These are phyloP conservation scores for Fomitopsis serialis DNA, from an alignment of 768 basidiomycete species.

Conservation along the genomic window DNA sequence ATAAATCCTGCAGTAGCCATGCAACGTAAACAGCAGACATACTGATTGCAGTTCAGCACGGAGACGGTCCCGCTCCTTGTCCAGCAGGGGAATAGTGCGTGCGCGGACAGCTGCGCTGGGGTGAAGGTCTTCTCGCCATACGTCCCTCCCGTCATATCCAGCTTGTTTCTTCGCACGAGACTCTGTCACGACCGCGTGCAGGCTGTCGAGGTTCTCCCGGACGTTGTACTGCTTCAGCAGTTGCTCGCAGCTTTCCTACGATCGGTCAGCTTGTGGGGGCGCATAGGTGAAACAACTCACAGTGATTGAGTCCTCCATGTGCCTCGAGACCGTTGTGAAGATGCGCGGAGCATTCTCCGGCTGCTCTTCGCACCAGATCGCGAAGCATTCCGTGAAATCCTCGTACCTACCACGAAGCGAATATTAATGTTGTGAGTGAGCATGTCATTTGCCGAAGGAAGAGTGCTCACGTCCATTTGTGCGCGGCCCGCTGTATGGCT, in stretches of 20 bases:
- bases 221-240: conserved; percentile 66
- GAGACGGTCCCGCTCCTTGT: conserved; percentile 35
- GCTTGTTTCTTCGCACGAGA: conserved; percentile 51
- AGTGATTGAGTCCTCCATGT: conserved; percentile 62
- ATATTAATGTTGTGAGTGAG: not conserved
- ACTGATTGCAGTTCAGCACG: conserved; percentile 33
- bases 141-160: conserved; percentile 40
- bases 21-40: conserved; percentile 4
- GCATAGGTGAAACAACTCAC: conserved; percentile 10
- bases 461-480: conserved; percentile 47
- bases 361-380: conserved; percentile 33
- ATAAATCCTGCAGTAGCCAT: not conserved
- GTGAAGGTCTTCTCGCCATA: conserved; percentile 61
- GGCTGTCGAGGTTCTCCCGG: conserved; percentile 61
- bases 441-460: not conserved
- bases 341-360: conserved; percentile 28
- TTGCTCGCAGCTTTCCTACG: conserved; percentile 59
- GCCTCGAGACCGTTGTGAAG: conserved; percentile 58
- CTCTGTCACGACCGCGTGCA: conserved; percentile 66
- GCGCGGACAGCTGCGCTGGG: conserved; percentile 61
- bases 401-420: conserved; percentile 31
- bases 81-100: conserved; percentile 55
- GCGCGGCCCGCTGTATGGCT: conserved; percentile 45
- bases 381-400: conserved; percentile 38
- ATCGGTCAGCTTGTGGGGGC: not conserved